Evolutionary conservation across 169 alveolate species (phyloP), one percentile per base, ranked within the genome.

Genomic region (Hammondia hammondi): DNA sequence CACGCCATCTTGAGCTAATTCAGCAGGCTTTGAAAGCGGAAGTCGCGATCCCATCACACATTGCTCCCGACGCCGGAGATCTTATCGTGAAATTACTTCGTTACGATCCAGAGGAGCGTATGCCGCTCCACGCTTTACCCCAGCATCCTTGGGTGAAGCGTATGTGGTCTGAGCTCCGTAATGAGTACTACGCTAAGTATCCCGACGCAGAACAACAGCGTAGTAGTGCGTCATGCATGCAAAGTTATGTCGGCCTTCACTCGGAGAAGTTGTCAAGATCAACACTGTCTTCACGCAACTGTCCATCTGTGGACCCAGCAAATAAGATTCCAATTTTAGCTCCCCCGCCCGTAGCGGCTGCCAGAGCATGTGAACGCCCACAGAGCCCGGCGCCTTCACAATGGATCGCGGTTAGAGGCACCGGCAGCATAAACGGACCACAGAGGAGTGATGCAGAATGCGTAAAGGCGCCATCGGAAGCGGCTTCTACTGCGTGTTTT

Each of bases 1-100:
- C 96, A 19, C 81, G 90, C 81, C 97, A 96, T 73, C 73, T 77
- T 45, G 96, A 96, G 81, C 94, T 96, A 52, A 87, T 96, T 12
- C 92, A 94, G 37, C 94, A 93, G 70, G 96, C 96, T n/a, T 73
- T 94, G 39, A 92, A 71, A 1, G 95, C 89, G 29, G 92, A 96
- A 32, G 57, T 96, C 61, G 70, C 89, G 32, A 56, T 95, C 56
- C 95, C 95, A 39, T 52, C 57, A 56, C 96, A 94, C 82, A 81
- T 94, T 32, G 67, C 88, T 32, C 61, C 81, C 32, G 96, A 94
- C 87, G 96, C 96, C 29, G 96, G 91, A 24, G 92, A 91, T 67
- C 57, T 94, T 85, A 81, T 94, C 32, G 46, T 21, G 52, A 32
- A 89, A 70, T 88, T 94, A 43, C 88, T 94, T 52, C 92, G 77